A percentile compares a stretch with the other conserved stretches of the same genome.
Conservation (phyloP, 1,284 basidiomycete species). For the Trichosporon sp. region DNA sequence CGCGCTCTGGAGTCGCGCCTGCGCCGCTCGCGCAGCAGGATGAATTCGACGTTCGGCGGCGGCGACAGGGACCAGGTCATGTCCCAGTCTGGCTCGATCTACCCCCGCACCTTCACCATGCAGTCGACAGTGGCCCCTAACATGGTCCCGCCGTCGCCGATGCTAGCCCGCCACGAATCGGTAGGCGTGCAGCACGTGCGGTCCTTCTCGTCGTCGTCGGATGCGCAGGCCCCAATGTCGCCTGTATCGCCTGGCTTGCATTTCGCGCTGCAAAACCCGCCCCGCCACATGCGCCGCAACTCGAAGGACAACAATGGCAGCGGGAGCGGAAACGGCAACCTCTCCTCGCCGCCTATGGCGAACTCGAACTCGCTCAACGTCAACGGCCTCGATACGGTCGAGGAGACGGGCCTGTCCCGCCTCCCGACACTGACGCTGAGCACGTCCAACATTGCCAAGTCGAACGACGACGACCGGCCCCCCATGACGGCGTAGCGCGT, state of each 20-base stretch:
- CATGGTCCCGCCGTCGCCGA: neutral
- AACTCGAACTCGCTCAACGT: neutral
- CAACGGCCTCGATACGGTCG: neutral
- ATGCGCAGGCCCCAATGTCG: neutral
- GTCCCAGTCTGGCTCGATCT: neutral
- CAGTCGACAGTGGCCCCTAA: neutral
- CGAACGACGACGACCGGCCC: neutral
- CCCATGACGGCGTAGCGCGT: neutral
- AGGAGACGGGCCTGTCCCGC: neutral
- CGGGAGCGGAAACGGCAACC: neutral
- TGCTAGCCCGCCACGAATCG: neutral
- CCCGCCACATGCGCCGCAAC: neutral
- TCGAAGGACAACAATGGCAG: neutral
- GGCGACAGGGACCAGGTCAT: conserved; percentile 2
- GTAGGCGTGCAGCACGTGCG: neutral
- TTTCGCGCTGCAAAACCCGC: neutral
- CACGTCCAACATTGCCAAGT: neutral
- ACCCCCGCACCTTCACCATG: conserved; percentile 11
- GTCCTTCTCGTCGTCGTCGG: neutral
- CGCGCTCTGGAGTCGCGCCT: conserved; percentile 32
- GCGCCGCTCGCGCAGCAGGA: conserved; percentile 14
- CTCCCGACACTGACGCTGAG: neutral
- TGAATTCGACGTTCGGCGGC: conserved; percentile 1
- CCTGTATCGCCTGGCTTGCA: neutral
- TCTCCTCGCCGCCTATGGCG: neutral